Evolutionary conservation across 2,329 filamentous ascomycete species (phyloP).

Genomic region (Claviceps pazoutovae): DNA sequence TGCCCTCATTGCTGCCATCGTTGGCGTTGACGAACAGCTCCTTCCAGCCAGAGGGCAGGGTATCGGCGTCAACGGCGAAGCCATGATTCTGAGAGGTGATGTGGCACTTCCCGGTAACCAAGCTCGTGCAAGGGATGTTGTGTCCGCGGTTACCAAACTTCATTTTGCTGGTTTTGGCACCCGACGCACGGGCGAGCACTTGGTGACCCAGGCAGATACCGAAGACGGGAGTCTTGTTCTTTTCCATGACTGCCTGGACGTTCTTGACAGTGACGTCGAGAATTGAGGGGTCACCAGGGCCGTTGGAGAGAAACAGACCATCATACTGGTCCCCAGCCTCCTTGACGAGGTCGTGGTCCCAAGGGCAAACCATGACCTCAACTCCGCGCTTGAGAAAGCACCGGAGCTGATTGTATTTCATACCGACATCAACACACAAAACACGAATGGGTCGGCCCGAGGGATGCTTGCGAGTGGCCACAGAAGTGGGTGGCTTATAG

Average conservation of each 20-base stretch:
- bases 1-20: constrained; percentile 95
- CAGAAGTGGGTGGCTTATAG: constrained; percentile 60
- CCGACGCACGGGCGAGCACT: constrained; percentile 77
- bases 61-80: constrained; percentile 75
- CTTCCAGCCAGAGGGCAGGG: constrained; percentile 66
- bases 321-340: constrained; percentile 76
- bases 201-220: constrained; percentile 96
- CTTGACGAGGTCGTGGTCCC: constrained; percentile 80
- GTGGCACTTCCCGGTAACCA: constrained; percentile 92
- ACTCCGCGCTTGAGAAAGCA: constrained; percentile 85
- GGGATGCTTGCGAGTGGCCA: constrained; percentile 67
- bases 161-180: constrained; percentile 86
- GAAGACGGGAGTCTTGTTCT: constrained; percentile 76
- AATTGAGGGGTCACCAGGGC: constrained; percentile 85
- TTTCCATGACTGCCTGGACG: constrained; percentile 60
- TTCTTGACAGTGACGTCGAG: constrained; percentile 69
- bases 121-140: constrained; percentile 95
- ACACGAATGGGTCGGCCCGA: constrained; percentile 79
- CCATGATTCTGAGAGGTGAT: constrained; percentile 99
- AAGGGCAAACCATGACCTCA: constrained; percentile 87
- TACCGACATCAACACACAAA: constrained; percentile 86
- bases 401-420: constrained; percentile 96
- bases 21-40: constrained; percentile 98
- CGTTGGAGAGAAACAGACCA: constrained; percentile 95
- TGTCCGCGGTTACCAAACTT: constrained; percentile 99